Evolutionary conservation across 768 basidiomycete species (phyloP).

Genomic region (Gloeostereum incarnatum): DNA sequence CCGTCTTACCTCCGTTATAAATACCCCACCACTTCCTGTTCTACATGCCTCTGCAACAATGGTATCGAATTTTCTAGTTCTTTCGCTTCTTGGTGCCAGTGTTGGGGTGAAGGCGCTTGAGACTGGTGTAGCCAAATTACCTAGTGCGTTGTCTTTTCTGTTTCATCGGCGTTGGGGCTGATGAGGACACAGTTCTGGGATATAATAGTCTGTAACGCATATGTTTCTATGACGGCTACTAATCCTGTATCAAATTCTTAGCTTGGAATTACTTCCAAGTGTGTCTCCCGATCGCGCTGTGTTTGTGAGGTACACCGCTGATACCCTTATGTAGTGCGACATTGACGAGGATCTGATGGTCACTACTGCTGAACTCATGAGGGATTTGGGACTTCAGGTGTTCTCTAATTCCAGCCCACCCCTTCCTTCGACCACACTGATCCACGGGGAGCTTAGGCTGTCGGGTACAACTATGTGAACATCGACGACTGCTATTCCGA

Average conservation of each 20-base stretch:
- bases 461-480: slow-evolving; percentile 51
- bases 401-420: too few relatives aligned
- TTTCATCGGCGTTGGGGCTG: background rate
- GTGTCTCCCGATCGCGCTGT: slow-evolving; percentile 5
- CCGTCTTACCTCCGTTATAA: too few relatives aligned
- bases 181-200: slow-evolving; percentile 22
- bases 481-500: slow-evolving; percentile 62
- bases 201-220: slow-evolving; percentile 29
- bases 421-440: background rate
- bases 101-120: slow-evolving; percentile 7
- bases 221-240: slow-evolving; percentile 1
- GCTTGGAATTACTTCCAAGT: slow-evolving; percentile 42
- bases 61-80: too few relatives aligned
- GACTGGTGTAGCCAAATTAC: slow-evolving; percentile 7
- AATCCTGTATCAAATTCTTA: slow-evolving; percentile 7
- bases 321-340: slow-evolving; percentile 25
- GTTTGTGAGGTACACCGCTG: background rate
- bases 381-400: slow-evolving; percentile 40
- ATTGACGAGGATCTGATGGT: slow-evolving; percentile 42
- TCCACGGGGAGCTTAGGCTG: slow-evolving; percentile 25
- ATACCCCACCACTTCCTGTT: too few relatives aligned
- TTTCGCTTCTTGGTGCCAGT: background rate
- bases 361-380: slow-evolving; percentile 40
- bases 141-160: slow-evolving; percentile 3
- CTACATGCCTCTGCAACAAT: too few relatives aligned